Evolutionary conservation across 306 rosid genomes (phyloP), one percentile per base, ranked within the genome.

Genomic region (Leucaena leucocephala): DNA sequence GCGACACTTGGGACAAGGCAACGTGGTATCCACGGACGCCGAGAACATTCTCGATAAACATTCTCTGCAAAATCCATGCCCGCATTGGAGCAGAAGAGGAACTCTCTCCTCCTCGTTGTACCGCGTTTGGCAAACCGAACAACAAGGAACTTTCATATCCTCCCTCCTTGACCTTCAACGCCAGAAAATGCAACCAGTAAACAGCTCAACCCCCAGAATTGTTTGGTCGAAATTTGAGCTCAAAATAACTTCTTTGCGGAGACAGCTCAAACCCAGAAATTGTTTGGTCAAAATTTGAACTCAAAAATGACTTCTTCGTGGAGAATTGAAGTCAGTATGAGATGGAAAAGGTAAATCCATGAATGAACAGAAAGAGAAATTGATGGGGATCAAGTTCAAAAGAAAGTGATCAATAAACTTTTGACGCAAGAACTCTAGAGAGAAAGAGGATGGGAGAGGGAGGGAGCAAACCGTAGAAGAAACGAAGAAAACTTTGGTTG

Each of bases 101-200:
- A 93, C 97, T 75, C 99, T 88, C 82, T 95, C 98, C 8, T 91
- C 99, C 77, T 93, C 99, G 92, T 95, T 92, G 87, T 93, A 95
- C 78, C 99, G 93, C 81, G 91, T 95, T 80, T 93, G 98, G 86
- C 99, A 95, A 12, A 95, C 98, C 44, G 97, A 88, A 62, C 99
- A 95, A 70, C 94, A 93, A 71, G 99, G 99, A 65, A 95, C 95
- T 81, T 93, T 95, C 98, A 87, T 92, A 27, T 61, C 46, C 50
- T 13, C 68, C 11, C 49, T 19, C 69, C 69, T 48, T 8, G 49
- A 46, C 54, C 5, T 72, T 0, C 22, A 43, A 62, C 42, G 71
- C 40, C 57, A 48, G 50, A 66, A 76, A 70, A 45, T 42, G 33
- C 45, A 71, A 74, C 54, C 49, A 44, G 86, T 45, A 77, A 3